Conservation (phyloP, 148 eudicot genomes). For the Camellia granthamiana region DNA sequence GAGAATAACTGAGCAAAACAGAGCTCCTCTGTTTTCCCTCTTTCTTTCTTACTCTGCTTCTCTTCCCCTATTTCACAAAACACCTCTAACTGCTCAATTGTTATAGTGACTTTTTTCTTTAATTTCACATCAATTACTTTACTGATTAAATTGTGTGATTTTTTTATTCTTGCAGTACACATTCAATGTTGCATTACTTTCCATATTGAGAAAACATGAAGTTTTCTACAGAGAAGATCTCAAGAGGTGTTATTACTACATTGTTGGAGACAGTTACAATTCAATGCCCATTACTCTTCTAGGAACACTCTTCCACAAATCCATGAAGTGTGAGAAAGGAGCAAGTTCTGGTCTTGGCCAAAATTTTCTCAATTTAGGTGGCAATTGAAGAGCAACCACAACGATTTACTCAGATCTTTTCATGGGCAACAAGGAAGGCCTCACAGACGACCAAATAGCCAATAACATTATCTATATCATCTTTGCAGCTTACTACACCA, state of each 20-base stretch:
- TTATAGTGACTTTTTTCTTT: neutral
- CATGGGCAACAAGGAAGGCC: constrained; percentile 68
- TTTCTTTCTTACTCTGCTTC: no score
- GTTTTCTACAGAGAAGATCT: constrained; percentile 68
- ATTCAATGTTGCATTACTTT: constrained; percentile 84
- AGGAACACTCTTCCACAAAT: constrained; percentile 75
- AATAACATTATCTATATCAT: constrained; percentile 65
- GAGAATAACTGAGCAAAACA: constrained; percentile 17
- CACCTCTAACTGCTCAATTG: neutral
- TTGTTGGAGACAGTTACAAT: constrained; percentile 79
- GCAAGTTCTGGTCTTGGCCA: constrained; percentile 60
- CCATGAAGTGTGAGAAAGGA: constrained; percentile 87
- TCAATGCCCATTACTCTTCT: constrained; percentile 89
- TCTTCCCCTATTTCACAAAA: neutral
- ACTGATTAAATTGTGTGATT: neutral
- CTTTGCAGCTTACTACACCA: constrained; percentile 68
- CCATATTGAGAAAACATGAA: constrained; percentile 79
- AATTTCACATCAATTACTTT: neutral
- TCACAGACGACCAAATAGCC: constrained; percentile 57
- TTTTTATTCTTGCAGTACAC: constrained; percentile 59
- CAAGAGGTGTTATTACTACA: constrained; percentile 65
- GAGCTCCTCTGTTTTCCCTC: constrained; percentile 19
- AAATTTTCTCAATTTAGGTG: constrained; percentile 53
- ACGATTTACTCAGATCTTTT: constrained; percentile 70
- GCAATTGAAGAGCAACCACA: constrained; percentile 37